Conservation (phyloP, 2,329 filamentous ascomycete genomes). For the Lanzia echinophila region DNA sequence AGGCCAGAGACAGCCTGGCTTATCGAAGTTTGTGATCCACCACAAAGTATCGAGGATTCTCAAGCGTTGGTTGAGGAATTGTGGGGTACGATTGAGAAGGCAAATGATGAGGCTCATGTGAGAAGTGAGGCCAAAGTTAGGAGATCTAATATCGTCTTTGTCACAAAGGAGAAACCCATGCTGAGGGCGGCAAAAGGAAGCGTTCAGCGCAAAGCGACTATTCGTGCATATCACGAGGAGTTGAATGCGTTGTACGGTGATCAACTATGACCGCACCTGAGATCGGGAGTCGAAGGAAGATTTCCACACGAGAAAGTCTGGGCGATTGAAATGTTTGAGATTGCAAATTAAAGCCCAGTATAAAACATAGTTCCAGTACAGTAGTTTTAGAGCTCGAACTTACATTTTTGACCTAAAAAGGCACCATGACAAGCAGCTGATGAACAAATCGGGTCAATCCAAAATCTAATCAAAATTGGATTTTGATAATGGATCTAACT, state of each 20-base stretch:
- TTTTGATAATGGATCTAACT: no score
- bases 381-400: no score
- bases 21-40: conserved; percentile 26
- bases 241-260: conserved; percentile 30
- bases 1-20: conserved; percentile 33
- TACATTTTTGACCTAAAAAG: no score
- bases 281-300: not conserved
- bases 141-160: conserved; percentile 29
- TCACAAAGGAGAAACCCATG: conserved; percentile 30
- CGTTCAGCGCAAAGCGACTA: conserved; percentile 29
- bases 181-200: conserved; percentile 34
- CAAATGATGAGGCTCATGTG: conserved; percentile 25
- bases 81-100: conserved; percentile 30
- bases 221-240: conserved; percentile 29
- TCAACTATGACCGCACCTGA: not conserved
- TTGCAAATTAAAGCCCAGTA: no score
- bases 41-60: not conserved
- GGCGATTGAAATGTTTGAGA: no score
- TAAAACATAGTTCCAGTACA: no score
- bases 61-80: conserved; percentile 11
- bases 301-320: not conserved
- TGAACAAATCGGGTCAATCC: no score
- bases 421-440: no score
- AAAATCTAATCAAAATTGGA: no score
- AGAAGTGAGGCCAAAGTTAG: conserved; percentile 26